phyloP scores from a whole-genome alignment of 2,329 filamentous ascomycete species.

The Capronia coronata region DNA sequence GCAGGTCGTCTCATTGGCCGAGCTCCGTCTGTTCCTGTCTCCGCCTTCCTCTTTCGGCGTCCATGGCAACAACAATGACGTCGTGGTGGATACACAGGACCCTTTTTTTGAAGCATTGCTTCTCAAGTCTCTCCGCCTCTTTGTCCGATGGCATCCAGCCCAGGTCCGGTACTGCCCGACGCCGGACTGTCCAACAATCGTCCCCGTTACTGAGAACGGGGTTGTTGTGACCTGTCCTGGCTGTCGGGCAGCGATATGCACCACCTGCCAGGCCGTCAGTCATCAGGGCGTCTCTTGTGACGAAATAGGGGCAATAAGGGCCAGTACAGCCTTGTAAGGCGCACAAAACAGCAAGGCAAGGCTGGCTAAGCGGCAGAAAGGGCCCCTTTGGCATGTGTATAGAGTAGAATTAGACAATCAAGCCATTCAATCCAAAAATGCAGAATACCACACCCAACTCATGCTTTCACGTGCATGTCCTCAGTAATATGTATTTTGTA shows the following conservation, averaged over 20 bases:
- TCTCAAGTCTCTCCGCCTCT: constrained; percentile 3
- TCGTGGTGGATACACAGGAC: too few species aligned
- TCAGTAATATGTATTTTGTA: too few species aligned
- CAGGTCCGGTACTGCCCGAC: constrained; percentile 11
- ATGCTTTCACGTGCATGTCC: too few species aligned
- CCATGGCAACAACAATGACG: too few species aligned
- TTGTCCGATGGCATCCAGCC: constrained; percentile 5
- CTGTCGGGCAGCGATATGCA: constrained; percentile 11
- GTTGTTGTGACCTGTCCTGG: constrained; percentile 4
- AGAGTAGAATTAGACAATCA: too few species aligned
- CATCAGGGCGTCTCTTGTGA: constrained; percentile 12
- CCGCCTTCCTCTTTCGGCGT: too few species aligned
- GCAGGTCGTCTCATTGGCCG: constrained; percentile 2
- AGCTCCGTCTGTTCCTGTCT: neutral
- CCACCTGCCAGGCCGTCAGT: constrained; percentile 9
- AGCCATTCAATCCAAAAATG: too few species aligned
- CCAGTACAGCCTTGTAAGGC: too few species aligned
- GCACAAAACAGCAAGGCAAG: too few species aligned
- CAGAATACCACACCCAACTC: too few species aligned
- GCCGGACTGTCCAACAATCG: constrained; percentile 14
- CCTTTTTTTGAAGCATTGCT: constrained; percentile 8
- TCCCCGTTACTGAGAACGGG: constrained; percentile 1
- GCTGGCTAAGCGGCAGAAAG: too few species aligned
- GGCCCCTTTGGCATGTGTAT: too few species aligned
- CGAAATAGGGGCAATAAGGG: neutral